These are phyloP conservation scores for Tolypocladium endophyticum DNA, from an alignment of 2,329 filamentous ascomycete genomes.

Conservation along the genomic window DNA sequence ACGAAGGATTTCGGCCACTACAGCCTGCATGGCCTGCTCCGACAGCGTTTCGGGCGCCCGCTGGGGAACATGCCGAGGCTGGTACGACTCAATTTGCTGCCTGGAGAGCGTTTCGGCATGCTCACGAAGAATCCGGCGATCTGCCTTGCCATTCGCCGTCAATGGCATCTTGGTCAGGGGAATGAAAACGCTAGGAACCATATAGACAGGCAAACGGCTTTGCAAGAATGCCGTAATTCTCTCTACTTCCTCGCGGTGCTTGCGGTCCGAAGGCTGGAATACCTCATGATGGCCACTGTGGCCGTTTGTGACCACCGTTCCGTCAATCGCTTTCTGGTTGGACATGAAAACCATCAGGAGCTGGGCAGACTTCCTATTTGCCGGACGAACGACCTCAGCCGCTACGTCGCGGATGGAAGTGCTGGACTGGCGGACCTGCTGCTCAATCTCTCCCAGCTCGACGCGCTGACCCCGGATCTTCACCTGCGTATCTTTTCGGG, in stretches of 20 bases:
- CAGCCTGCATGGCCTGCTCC: background rate
- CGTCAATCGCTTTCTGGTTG: background rate
- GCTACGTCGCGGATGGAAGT: background rate
- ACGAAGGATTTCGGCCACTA: background rate
- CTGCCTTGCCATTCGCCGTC: background rate
- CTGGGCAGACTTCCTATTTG: background rate
- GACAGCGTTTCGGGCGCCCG: background rate
- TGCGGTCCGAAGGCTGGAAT: background rate
- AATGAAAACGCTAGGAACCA: conserved; percentile 5
- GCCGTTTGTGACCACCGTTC: background rate
- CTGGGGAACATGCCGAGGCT: background rate
- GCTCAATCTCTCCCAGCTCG: conserved; percentile 30
- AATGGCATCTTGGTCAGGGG: background rate
- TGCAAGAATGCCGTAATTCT: background rate
- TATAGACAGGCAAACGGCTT: conserved; percentile 3
- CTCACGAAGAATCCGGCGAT: background rate
- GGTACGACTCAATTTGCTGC: background rate
- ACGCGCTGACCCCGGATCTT: conserved; percentile 49
- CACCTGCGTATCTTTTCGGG: conserved; percentile 47
- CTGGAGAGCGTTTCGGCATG: background rate
- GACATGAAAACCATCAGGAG: background rate
- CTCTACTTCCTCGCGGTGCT: background rate
- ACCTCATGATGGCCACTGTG: background rate
- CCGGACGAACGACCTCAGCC: background rate
- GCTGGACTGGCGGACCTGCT: conserved; percentile 2